phyloP scores from a whole-genome alignment of 805 yeast species.

The Zygotorulaspora sp. region DNA sequence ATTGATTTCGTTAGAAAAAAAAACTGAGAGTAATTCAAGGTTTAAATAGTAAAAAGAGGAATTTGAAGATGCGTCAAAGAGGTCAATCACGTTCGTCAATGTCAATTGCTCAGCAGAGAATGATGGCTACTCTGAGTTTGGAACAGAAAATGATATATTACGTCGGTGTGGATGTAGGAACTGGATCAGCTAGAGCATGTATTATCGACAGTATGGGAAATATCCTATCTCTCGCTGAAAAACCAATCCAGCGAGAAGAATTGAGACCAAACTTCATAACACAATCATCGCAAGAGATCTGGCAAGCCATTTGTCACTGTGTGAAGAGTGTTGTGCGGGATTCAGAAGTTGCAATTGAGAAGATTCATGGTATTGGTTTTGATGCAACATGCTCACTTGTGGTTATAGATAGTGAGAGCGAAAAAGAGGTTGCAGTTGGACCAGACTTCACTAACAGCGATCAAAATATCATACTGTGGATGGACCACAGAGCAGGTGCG shows the following conservation, averaged over 20 bases:
- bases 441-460: conserved; percentile 71
- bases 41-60: too few relatives aligned
- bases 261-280: conserved; percentile 69
- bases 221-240: conserved; percentile 71
- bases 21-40: too few relatives aligned
- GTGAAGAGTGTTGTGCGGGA: conserved; percentile 71
- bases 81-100: conserved; percentile 23
- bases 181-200: conserved; percentile 96
- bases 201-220: conserved; percentile 79
- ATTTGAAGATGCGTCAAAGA: conserved; percentile 16
- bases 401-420: conserved; percentile 60
- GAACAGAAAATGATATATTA: conserved; percentile 38
- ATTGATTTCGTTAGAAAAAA: too few relatives aligned
- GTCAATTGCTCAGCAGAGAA: conserved; percentile 26
- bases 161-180: conserved; percentile 93
- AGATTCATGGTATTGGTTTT: conserved; percentile 84
- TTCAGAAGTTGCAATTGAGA: conserved; percentile 61
- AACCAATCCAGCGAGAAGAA: conserved; percentile 74
- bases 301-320: conserved; percentile 83
- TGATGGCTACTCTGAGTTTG: conserved; percentile 19
- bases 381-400: conserved; percentile 97
- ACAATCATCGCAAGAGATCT: conserved; percentile 86
- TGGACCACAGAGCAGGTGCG: conserved; percentile 91
- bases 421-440: conserved; percentile 81
- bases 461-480: conserved; percentile 91